These are phyloP conservation scores for Paracoccidioides lutzii DNA, from an alignment of 2,329 filamentous ascomycete genomes.

Conservation along the genomic window DNA sequence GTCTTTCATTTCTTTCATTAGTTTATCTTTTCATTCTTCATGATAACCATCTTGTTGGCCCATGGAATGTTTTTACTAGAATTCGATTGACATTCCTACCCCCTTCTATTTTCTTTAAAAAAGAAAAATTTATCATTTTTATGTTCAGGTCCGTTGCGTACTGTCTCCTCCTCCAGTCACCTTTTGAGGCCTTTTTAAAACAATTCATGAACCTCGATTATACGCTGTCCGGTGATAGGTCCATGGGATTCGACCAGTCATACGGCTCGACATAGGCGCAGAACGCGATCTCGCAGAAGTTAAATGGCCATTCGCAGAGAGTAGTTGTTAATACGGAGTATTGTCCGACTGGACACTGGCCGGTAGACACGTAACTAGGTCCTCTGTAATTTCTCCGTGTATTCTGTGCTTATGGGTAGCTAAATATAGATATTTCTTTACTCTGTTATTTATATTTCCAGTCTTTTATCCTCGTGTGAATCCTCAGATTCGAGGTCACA, in stretches of 20 bases:
- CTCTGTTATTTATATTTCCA: not conserved
- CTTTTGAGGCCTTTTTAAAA: no score
- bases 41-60: not conserved
- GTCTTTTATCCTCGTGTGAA: no score
- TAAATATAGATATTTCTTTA: not conserved
- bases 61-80: not conserved
- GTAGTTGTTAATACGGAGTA: no score
- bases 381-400: no score
- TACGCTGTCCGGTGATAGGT: not conserved
- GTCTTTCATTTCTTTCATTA: not conserved
- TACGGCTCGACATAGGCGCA: not conserved
- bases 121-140: not conserved
- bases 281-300: no score
- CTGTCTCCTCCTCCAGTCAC: not conserved
- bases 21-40: not conserved
- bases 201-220: not conserved
- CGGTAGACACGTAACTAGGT: no score
- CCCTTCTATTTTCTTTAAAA: not conserved
- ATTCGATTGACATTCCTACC: not conserved
- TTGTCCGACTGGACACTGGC: no score
- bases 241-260: conserved; percentile 1
- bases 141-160: not conserved
- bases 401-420: no score
- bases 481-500: no score
- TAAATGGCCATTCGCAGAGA: no score